Conservation (phyloP, 495 filamentous ascomycete species). For the Penicillium daleae region DNA sequence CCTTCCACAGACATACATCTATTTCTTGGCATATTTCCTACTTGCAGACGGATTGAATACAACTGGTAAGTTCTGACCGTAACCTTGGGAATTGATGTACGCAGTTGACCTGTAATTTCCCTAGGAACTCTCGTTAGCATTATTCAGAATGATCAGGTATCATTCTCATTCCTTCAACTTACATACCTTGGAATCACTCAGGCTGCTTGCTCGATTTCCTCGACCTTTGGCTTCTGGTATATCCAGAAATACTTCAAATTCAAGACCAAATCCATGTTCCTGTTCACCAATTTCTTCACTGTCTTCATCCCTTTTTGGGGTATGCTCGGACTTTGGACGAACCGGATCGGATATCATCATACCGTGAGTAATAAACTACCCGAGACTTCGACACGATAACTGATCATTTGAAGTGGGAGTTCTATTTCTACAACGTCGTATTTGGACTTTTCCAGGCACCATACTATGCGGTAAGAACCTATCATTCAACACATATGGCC, state of each 20-base stretch:
- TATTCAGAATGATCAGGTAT: slow-evolving; percentile 51
- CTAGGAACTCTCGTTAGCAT: slow-evolving; percentile 48
- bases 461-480: slow-evolving; percentile 50
- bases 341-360: slow-evolving; percentile 51
- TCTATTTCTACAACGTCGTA: slow-evolving; percentile 55
- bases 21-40: slow-evolving; percentile 52
- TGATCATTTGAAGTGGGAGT: slow-evolving; percentile 43
- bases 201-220: slow-evolving; percentile 47
- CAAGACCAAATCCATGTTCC: slow-evolving; percentile 53
- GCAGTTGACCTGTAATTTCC: slow-evolving; percentile 6
- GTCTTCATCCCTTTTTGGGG: slow-evolving; percentile 56
- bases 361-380: slow-evolving; percentile 28
- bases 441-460: slow-evolving; percentile 56
- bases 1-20: slow-evolving; percentile 51
- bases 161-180: slow-evolving; percentile 53
- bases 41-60: slow-evolving; percentile 56
- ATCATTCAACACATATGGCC: neutral
- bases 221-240: slow-evolving; percentile 57
- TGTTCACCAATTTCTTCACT: slow-evolving; percentile 53
- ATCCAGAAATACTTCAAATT: slow-evolving; percentile 53
- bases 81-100: neutral
- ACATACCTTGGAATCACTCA: slow-evolving; percentile 54
- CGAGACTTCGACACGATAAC: neutral
- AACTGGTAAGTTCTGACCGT: slow-evolving; percentile 36
- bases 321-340: slow-evolving; percentile 55